Base-by-base conservation (phyloP, 805 yeast genomes). In the Tetrapisispora phaffii region DNA sequence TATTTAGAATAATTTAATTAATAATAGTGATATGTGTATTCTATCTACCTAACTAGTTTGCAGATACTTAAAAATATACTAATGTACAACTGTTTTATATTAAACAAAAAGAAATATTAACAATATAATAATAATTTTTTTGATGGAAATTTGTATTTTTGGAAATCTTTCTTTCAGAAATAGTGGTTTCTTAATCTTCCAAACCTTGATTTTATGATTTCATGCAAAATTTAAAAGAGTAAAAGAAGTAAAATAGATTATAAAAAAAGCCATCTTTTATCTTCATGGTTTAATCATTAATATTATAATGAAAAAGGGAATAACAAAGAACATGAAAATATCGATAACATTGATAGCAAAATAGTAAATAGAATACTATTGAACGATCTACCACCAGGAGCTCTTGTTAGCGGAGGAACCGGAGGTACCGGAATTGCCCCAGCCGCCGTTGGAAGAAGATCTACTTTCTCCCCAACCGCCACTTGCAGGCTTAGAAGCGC, bases 391-490 rank as follows among this genome's bases (percentile, higher is more conserved):
- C 63, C 62, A 57, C 60, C 60, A 54, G 26, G 59, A 54, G 28
- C 22, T 37, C 31, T 38, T 38, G 16, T 32, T 43, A 20, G 34
- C 29, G 23, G 34, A 23, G 35, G 55, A 42, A 41, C 59, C 54
- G 35, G 65, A 60, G 45, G 55, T 41, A 41, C 59, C 54, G 35
- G 65, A 60, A 45, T 54, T 42, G 39, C 60, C 55, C 40, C 65
- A 60, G 44, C 67, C 59, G 47, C 47, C 47, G 40, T 39, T 36
- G 24, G 43, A 39, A 21, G 44, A 28, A 20, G 46, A 42, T 34
- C 41, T 42, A 19, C 31, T 34, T 22, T 40, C 35, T 17, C 43
- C 41, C 41, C 37, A 37, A 24, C 41, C 34, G 24, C 44, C 39
- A 20, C 22, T 32, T n/a, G 45, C 43, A 34, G 50, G 50, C 41